A percentile compares a stretch with the other conserved stretches of the same genome.
Conservation (phyloP, 2,329 filamentous ascomycete species). For the Aspergillus arachidicola region DNA sequence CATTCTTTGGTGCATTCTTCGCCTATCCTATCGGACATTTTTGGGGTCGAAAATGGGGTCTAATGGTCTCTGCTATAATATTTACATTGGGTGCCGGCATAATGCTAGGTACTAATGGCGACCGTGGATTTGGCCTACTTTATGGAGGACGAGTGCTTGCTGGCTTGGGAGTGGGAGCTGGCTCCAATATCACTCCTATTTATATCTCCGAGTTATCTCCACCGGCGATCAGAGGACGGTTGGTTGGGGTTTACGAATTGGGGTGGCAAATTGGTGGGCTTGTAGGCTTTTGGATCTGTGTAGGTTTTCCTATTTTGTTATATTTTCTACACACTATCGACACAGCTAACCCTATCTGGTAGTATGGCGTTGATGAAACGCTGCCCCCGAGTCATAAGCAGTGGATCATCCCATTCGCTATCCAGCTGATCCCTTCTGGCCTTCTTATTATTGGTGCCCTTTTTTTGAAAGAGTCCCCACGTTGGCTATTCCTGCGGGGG, state of each 20-base stretch:
- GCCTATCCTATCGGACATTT: constrained; percentile 69
- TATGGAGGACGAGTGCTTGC: constrained; percentile 61
- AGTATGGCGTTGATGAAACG: constrained; percentile 57
- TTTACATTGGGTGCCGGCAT: constrained; percentile 73
- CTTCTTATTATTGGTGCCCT: constrained; percentile 57
- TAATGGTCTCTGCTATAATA: constrained; percentile 62
- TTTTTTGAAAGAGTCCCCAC: constrained; percentile 66
- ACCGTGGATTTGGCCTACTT: constrained; percentile 64
- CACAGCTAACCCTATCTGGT: constrained; percentile 13
- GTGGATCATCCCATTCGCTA: constrained; percentile 47
- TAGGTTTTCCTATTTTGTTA: constrained; percentile 28
- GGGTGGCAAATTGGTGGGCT: constrained; percentile 58
- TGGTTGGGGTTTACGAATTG: constrained; percentile 62
- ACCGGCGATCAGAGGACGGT: constrained; percentile 59
- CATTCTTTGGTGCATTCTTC: constrained; percentile 77
- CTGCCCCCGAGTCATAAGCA: constrained; percentile 37
- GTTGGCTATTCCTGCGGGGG: constrained; percentile 71
- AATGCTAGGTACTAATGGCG: constrained; percentile 67
- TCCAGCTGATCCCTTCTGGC: constrained; percentile 45
- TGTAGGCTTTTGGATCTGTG: constrained; percentile 55
- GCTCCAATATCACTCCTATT: constrained; percentile 61
- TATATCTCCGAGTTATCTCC: constrained; percentile 63
- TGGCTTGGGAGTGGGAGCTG: constrained; percentile 59
- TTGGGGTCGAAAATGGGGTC: constrained; percentile 66
- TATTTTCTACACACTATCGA: not conserved